Evolutionary conservation across 148 eudicot species (phyloP).

Genomic region (Cornus suecica): DNA sequence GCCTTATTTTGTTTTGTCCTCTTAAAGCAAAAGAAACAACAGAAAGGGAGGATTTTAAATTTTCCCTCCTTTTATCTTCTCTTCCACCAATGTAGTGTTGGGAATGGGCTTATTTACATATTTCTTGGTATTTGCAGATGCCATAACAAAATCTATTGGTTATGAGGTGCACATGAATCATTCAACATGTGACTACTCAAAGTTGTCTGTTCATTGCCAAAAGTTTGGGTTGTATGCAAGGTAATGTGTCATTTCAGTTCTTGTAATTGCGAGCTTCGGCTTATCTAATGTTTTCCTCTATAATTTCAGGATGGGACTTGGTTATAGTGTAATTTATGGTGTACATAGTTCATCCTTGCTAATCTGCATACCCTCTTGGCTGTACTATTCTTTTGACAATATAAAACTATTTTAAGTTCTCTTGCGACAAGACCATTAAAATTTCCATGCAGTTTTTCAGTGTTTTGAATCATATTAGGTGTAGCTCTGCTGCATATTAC

Average conservation of each 20-base stretch:
- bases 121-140: slow-evolving; percentile 38
- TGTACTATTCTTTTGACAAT: background rate
- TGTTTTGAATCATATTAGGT: slow-evolving; percentile 9
- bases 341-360: background rate
- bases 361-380: slow-evolving; percentile 5
- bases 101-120: background rate
- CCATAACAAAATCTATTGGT: slow-evolving; percentile 42
- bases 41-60: slow-evolving; percentile 4
- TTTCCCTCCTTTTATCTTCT: background rate
- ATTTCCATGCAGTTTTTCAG: background rate
- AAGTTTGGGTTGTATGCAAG: slow-evolving; percentile 65
- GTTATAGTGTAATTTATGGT: background rate
- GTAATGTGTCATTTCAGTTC: slow-evolving; percentile 25
- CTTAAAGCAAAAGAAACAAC: background rate
- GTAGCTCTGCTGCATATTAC: background rate
- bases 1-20: background rate
- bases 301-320: background rate
- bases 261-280: background rate
- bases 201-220: slow-evolving; percentile 55
- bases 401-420: background rate
- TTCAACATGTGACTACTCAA: slow-evolving; percentile 36
- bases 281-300: background rate
- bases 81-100: background rate
- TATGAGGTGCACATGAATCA: slow-evolving; percentile 27
- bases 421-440: background rate